phyloP scores from a whole-genome alignment of 257 asterid species.

The Rubia yunnanensis region DNA sequence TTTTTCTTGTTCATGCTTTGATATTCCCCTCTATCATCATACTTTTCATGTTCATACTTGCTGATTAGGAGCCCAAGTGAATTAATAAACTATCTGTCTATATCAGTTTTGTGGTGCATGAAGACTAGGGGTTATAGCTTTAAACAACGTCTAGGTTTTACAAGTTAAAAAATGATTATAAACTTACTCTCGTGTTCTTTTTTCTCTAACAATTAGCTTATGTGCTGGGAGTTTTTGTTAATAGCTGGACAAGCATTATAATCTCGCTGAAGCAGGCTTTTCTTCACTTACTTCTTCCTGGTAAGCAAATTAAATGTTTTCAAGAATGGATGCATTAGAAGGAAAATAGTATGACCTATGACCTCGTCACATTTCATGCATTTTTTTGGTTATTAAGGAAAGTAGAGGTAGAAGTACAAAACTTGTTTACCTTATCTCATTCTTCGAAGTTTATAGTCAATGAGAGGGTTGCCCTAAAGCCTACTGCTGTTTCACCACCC shows the following conservation, averaged over 20 bases:
- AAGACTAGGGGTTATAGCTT: background rate
- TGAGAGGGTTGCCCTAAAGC: conserved; percentile 30
- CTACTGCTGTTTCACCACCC: conserved; percentile 19
- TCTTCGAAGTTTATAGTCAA: too few relatives aligned
- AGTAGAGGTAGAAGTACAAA: background rate
- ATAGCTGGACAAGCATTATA: background rate
- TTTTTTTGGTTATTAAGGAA: background rate
- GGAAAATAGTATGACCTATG: background rate
- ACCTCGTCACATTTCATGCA: too few relatives aligned
- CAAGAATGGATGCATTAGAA: background rate
- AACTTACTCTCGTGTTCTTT: background rate
- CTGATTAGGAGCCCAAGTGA: background rate
- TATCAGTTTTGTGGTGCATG: background rate
- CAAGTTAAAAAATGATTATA: background rate
- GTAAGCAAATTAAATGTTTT: background rate
- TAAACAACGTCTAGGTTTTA: background rate
- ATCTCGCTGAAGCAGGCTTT: background rate
- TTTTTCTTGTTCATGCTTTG: too few relatives aligned
- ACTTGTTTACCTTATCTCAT: background rate
- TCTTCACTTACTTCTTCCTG: background rate
- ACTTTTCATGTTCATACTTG: conserved; percentile 1
- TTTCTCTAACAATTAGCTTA: background rate
- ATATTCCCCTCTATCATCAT: background rate
- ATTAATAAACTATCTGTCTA: too few relatives aligned
- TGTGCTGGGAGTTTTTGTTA: background rate